Base-by-base conservation (phyloP, 1,284 basidiomycete genomes). In the Heterobasidion irregulare region DNA sequence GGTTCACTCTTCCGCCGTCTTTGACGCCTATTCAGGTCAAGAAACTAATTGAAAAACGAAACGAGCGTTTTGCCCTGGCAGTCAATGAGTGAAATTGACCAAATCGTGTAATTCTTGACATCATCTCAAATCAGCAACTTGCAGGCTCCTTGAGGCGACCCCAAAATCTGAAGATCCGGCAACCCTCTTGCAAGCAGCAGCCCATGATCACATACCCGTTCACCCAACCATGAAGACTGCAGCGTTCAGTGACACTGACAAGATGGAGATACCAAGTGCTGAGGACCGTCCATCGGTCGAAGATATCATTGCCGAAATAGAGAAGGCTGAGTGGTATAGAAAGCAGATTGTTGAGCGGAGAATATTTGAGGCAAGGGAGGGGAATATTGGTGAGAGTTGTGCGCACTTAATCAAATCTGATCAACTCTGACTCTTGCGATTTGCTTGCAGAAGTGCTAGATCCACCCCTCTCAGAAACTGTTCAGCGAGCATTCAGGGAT, bases 11-110 rank as follows among this genome's bases (percentile, higher is more conserved):
- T 19, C 73, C 80, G 0, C 75, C 83, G 26, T 64, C 79, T 2
- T 62, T 87, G 58, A 78, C 78, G 0, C 79, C 83, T 10, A 71
- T 73, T 6, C 79, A 79, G 18, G 76, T 83, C 19, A 87, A 87
- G 63, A 87, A 83, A 57, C 72, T 94, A 8, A 78, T 94, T 47
- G 83, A 90, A 62, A 80, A 79, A 58, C 75, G 91, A 47, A 92
- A 93, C 61, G 70, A 76, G 44, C 74, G 77, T 49, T 94, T 91
- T 65, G 68, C 69, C 8, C 65, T 76, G 50, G 88, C 91, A n/a
- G 78, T 92, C 5, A 73, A 89, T 53, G 88, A 92, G 85, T 89
- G 64, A 43, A 76, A 63, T 2, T 54, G 43, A 36, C 3, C 48
- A 13, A 35, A 32, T 8, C 53, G 16, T 35, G n/a, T 12, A 41